Conservation (phyloP, 495 filamentous ascomycete genomes). For the Daldinia grandis region DNA sequence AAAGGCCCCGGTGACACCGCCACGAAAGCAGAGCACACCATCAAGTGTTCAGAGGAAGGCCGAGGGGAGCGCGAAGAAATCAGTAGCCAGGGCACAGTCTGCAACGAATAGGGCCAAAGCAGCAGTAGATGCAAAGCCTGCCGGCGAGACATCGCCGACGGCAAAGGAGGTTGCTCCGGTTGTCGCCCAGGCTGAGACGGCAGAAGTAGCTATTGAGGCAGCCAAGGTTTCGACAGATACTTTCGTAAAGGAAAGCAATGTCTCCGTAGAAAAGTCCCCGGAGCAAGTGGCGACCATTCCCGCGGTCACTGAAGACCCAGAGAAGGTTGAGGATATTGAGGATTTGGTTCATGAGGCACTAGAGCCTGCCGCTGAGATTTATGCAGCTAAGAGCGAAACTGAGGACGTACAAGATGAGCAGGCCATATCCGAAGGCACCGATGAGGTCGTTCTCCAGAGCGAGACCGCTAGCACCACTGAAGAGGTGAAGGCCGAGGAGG, state of each 20-base stretch:
- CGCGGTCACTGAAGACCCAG: constrained; percentile 27
- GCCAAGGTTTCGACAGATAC: constrained; percentile 38
- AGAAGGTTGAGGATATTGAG: constrained; percentile 37
- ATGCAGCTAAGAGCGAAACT: constrained; percentile 14
- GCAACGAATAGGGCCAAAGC: constrained; percentile 34
- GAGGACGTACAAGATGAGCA: constrained; percentile 12
- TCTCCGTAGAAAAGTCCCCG: constrained; percentile 11
- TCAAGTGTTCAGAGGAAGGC: constrained; percentile 33
- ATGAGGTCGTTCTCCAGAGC: constrained; percentile 5
- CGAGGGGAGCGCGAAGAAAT: constrained; percentile 41
- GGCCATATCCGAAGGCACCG: not conserved
- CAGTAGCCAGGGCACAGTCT: constrained; percentile 36
- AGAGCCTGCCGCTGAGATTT: constrained; percentile 18
- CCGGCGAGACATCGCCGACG: constrained; percentile 25
- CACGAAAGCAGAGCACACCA: constrained; percentile 46
- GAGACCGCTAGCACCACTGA: not conserved
- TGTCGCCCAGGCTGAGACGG: constrained; percentile 45
- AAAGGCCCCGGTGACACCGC: constrained; percentile 61
- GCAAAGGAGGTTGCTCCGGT: constrained; percentile 47
- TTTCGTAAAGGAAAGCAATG: constrained; percentile 4
- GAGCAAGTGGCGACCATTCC: constrained; percentile 16
- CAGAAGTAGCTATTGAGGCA: constrained; percentile 41
- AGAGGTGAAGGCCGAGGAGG: constrained; percentile 21
- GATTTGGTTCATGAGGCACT: constrained; percentile 35
- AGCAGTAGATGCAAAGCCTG: constrained; percentile 33